Evolutionary conservation across 192 early-diverging fungal genomes (phyloP), one percentile per base, ranked within the genome.

Genomic region (Backusella tuberculispora): DNA sequence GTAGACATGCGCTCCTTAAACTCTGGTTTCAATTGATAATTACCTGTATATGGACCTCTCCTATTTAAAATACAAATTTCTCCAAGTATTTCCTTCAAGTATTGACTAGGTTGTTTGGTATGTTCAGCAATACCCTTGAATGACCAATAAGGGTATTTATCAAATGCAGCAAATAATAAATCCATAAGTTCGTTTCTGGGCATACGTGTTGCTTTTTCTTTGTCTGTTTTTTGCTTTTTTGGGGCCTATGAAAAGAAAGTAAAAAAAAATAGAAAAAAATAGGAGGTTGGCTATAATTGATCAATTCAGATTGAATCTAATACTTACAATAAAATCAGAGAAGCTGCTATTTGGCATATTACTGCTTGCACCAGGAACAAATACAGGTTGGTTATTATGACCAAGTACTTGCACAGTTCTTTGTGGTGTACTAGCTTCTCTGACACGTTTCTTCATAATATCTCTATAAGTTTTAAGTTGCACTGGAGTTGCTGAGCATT

Each of bases 11-110:
- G 75, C 14, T 86, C 88, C 45, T 83, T 85, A 76, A 90, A 94
- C 81, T 98, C 95, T 6, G 94, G 87, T 81, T 96, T 97, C 69
- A 98, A 81, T 69, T 92, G 89, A 80, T 95, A 98, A 24, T 80
- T 90, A 43, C 89, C 87, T n/a, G 87, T 85, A 75, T 96, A 95
- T 2, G 90, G 89, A 1, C 96, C 96, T 37, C 90, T 85, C 84
- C 94, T 95, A 83, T 95, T 90, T 47, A 96, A 83, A 26, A 90
- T 84, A 34, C 91, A 92, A 48, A 98, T 88, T 48, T 97, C 93
- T 6, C 74, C 76, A 40, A 98, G 71, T 2, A 96, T 90, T 64
- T 98, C 96, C 72, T 93, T 95, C 17, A 98, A 81, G 74, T 90
- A 98, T 65, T 83, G 85, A 44, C 80, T 78, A 0, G 97, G 97